phyloP scores from a whole-genome alignment of 768 basidiomycete species.

The Collybia sp. region DNA sequence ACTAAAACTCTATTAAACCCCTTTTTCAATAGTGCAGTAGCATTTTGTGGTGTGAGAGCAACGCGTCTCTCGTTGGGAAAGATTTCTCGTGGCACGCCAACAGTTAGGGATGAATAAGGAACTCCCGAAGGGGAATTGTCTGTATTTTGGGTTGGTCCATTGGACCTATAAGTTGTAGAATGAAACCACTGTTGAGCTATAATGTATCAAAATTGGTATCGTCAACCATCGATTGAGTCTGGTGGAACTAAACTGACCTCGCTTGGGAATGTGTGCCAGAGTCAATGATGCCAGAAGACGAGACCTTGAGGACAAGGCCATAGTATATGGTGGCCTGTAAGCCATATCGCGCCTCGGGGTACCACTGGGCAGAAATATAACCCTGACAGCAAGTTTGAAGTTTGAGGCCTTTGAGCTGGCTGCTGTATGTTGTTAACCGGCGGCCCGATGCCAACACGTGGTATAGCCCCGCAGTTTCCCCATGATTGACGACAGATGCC shows the following conservation, averaged over 20 bases:
- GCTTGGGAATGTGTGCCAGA: background rate
- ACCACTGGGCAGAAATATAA: slow-evolving; percentile 7
- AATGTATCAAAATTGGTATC: background rate
- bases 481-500: background rate
- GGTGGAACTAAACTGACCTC: slow-evolving; percentile 10
- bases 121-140: slow-evolving; percentile 21
- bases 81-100: slow-evolving; percentile 76
- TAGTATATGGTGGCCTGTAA: slow-evolving; percentile 21
- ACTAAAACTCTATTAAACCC: slow-evolving; percentile 73
- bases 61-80: slow-evolving; percentile 80
- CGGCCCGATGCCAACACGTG: slow-evolving; percentile 5
- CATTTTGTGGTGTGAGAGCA: slow-evolving; percentile 77
- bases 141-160: slow-evolving; percentile 23
- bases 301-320: slow-evolving; percentile 15
- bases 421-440: background rate
- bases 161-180: slow-evolving; percentile 17
- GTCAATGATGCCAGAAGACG: background rate
- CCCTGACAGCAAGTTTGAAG: background rate
- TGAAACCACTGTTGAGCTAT: slow-evolving; percentile 29
- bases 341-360: slow-evolving; percentile 19
- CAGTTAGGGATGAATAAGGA: slow-evolving; percentile 67
- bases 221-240: slow-evolving; percentile 2
- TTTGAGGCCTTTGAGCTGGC: background rate
- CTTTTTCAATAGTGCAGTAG: slow-evolving; percentile 72
- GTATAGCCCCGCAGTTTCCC: slow-evolving; percentile 3